Evolutionary conservation across 768 basidiomycete genomes (phyloP).

Genomic region (Punctularia strigosozonata): DNA sequence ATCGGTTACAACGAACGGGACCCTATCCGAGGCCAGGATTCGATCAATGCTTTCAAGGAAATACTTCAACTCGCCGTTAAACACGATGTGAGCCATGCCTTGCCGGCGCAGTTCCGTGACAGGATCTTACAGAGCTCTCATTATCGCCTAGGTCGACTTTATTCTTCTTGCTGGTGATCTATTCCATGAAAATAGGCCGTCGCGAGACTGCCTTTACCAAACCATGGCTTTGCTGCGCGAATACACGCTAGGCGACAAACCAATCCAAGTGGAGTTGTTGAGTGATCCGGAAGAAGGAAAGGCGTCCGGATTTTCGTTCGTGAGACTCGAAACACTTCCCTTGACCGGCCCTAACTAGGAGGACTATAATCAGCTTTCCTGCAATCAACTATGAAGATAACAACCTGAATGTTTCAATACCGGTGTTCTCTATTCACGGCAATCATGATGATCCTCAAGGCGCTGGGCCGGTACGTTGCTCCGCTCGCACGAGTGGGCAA

Average conservation of each 20-base stretch:
- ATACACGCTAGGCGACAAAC: constrained; percentile 79
- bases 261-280: constrained; percentile 82
- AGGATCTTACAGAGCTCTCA: background rate
- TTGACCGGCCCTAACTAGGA: background rate
- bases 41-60: constrained; percentile 91
- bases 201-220: constrained; percentile 80
- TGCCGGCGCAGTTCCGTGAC: background rate
- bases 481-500: background rate
- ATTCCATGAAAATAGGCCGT: constrained; percentile 96
- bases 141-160: constrained; percentile 69
- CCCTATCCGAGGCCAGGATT: constrained; percentile 88
- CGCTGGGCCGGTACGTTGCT: constrained; percentile 62
- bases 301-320: constrained; percentile 73
- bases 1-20: constrained; percentile 93
- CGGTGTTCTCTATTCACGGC: constrained; percentile 97
- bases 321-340: constrained; percentile 6
- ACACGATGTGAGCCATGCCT: constrained; percentile 51
- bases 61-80: constrained; percentile 87
- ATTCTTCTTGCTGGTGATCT: constrained; percentile 91
- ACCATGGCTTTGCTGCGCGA: constrained; percentile 84
- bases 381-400: constrained; percentile 95
- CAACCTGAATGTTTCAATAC: constrained; percentile 91
- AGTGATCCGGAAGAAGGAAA: constrained; percentile 91
- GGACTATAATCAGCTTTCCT: constrained; percentile 55
- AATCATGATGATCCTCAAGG: constrained; percentile 99